Base-by-base conservation (phyloP, 805 yeast genomes). In the Lachancea nothofagi region DNA sequence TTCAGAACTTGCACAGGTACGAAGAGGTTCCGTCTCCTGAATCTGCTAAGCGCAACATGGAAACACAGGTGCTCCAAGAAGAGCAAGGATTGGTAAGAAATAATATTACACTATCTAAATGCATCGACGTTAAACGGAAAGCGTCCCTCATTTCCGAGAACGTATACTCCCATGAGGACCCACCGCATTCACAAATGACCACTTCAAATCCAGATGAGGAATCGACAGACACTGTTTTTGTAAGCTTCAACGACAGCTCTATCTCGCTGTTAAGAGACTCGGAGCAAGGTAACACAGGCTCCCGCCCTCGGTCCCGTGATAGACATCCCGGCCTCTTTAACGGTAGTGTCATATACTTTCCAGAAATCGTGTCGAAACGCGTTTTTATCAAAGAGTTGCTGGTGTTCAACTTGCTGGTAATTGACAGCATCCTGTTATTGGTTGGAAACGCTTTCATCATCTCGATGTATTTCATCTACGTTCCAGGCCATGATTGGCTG, bases 381-480 rank as follows among this genome's bases (percentile, higher is more conserved):
- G 38, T 43, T 7, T 40, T 55, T 8, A 22, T 48, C 7, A 27
- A 33, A 9, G 43, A 47, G 21, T 29, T 53, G 22, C 13, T 39
- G 2, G 36, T 45, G 9, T 18, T 49, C 32, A 30, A 42, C 18
- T 20, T 51, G 13, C 45, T 49, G 4, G 36, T 54, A 5, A 7
- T 44, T 7, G 49, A 53, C 33, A 51, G 51, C 18, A 48, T 49
- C 19, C 31, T 50, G 18, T 40, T 51, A 17, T 44, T 45, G 4
- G 54, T 63, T 18, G 72, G 71, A 0, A 56, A 63, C 32, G 41
- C 64, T 1, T 47, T 66, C 19, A 44, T 66, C 2, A 43, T 64
- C 14, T 66, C 71, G 23, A 64, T 66, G 10, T 61, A 67, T 38
- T 66, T 67, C 57, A 64, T 66, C 27, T 68, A 64, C 45, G 65